Evolutionary conservation across 805 yeast species (phyloP).

Genomic region (Pichia thaimueangensis): DNA sequence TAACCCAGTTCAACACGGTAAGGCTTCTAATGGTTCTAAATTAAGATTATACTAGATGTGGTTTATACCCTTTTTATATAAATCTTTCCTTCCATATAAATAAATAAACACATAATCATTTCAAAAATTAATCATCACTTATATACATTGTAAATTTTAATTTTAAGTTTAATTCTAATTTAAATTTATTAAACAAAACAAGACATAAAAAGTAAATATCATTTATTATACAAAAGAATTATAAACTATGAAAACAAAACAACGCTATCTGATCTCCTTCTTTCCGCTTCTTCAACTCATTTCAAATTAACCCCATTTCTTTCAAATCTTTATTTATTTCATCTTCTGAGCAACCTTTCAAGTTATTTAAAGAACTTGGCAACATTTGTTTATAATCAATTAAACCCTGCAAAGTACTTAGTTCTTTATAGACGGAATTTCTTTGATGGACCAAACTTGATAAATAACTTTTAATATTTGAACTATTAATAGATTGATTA

Average conservation of each 20-base stretch:
- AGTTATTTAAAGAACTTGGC: conserved; percentile 70
- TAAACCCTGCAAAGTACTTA: conserved; percentile 65
- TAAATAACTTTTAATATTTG: conserved; percentile 21
- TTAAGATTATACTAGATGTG: conserved; percentile 31
- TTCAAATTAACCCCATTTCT: conserved; percentile 44
- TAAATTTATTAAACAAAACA: no score
- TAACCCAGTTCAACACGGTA: conserved; percentile 99
- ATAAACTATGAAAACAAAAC: no score
- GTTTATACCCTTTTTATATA: conserved; percentile 9
- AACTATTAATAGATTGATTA: conserved; percentile 22
- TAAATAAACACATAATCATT: background rate
- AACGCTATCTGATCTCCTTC: no score
- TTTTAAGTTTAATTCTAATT: background rate
- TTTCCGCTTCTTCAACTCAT: no score
- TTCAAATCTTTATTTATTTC: conserved; percentile 70
- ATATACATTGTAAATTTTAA: background rate
- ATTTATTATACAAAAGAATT: no score
- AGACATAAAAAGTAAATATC: no score
- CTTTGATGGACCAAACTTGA: conserved; percentile 58
- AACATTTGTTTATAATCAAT: conserved; percentile 48
- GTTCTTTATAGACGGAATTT: conserved; percentile 58
- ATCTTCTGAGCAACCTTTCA: conserved; percentile 58
- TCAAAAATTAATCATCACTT: background rate
- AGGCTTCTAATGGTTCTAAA: conserved; percentile 33
- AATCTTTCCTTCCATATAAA: conserved; percentile 7